phyloP scores from a whole-genome alignment of 2,329 filamentous ascomycete species.

The Magnaporthiopsis incrustans region DNA sequence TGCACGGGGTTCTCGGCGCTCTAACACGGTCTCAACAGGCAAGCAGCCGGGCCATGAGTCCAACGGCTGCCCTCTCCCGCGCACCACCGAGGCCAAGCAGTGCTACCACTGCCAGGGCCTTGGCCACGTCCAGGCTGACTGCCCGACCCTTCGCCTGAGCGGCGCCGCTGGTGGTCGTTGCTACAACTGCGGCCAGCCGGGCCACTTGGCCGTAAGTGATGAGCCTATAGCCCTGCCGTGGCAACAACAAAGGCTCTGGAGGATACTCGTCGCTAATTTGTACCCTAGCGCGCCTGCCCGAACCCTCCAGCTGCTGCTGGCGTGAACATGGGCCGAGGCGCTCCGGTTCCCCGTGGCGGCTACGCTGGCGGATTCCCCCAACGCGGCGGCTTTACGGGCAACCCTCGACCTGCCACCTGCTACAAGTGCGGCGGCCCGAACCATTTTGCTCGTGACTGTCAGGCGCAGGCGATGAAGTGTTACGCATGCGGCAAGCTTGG shows the following conservation, averaged over 20 bases:
- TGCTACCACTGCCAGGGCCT: conserved; percentile 99
- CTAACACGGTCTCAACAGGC: conserved; percentile 34
- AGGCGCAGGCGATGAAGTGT: conserved; percentile 98
- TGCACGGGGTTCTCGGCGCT: neutral
- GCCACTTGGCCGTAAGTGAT: conserved; percentile 74
- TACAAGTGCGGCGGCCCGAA: conserved; percentile 82
- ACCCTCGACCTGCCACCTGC: conserved; percentile 61
- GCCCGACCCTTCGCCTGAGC: conserved; percentile 88
- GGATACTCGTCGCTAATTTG: neutral
- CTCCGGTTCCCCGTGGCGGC: conserved; percentile 55
- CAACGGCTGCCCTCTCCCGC: conserved; percentile 91
- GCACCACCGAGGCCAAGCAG: conserved; percentile 98
- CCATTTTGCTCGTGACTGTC: conserved; percentile 97
- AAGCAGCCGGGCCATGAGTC: conserved; percentile 95
- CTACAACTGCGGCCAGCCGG: conserved; percentile 92
- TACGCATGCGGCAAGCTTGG: conserved; percentile 94
- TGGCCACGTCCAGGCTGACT: conserved; percentile 97
- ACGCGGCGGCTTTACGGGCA: conserved; percentile 68
- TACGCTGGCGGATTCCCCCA: conserved; percentile 51
- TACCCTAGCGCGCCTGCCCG: conserved; percentile 68
- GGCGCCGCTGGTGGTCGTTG: conserved; percentile 77
- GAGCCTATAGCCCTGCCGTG: neutral
- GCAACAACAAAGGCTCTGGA: neutral
- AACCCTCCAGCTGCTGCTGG: conserved; percentile 48
- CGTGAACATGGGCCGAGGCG: conserved; percentile 55